Conservation (phyloP, 176 grass and related monocot genomes). For the Avena atlantica region DNA sequence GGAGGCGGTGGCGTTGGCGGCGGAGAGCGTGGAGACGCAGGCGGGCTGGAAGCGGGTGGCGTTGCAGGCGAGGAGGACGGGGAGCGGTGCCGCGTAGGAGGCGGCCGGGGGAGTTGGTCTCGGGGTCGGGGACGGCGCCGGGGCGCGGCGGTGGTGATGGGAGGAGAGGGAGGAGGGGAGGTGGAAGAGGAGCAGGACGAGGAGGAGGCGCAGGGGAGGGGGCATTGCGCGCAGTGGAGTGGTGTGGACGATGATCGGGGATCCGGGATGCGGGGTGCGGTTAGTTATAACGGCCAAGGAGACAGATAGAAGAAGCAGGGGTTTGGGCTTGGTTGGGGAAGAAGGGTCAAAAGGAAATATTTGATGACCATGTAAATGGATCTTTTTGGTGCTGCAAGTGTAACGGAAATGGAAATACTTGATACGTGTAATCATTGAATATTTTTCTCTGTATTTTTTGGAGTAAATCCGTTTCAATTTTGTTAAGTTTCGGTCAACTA, state of each 20-base stretch:
- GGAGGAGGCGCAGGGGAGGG: slow-evolving; percentile 3
- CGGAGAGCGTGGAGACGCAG: slow-evolving; percentile 73
- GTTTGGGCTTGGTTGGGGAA: slow-evolving; percentile 6
- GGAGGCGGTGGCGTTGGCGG: slow-evolving; percentile 19
- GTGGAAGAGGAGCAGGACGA: slow-evolving; percentile 38
- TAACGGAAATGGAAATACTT: neutral
- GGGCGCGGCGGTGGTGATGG: slow-evolving; percentile 15
- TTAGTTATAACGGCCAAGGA: slow-evolving; percentile 21
- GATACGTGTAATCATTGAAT: neutral
- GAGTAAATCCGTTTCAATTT: too few relatives aligned
- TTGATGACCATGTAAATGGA: neutral
- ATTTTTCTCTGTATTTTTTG: too few relatives aligned
- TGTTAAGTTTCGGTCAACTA: too few relatives aligned
- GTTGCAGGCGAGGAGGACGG: slow-evolving; percentile 72
- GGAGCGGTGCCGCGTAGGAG: slow-evolving; percentile 32
- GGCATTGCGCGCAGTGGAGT: slow-evolving; percentile 22
- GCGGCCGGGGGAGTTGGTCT: slow-evolving; percentile 21
- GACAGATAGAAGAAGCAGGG: neutral
- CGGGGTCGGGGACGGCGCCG: neutral
- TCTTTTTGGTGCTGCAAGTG: neutral
- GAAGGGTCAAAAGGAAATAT: slow-evolving; percentile 1
- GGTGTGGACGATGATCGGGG: neutral
- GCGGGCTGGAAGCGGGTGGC: slow-evolving; percentile 67
- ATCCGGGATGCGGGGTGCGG: neutral
- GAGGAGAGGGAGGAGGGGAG: slow-evolving; percentile 38